Evolutionary conservation across 352 stramenopile genomes (phyloP).

Genomic region (Globisporangium solare): DNA sequence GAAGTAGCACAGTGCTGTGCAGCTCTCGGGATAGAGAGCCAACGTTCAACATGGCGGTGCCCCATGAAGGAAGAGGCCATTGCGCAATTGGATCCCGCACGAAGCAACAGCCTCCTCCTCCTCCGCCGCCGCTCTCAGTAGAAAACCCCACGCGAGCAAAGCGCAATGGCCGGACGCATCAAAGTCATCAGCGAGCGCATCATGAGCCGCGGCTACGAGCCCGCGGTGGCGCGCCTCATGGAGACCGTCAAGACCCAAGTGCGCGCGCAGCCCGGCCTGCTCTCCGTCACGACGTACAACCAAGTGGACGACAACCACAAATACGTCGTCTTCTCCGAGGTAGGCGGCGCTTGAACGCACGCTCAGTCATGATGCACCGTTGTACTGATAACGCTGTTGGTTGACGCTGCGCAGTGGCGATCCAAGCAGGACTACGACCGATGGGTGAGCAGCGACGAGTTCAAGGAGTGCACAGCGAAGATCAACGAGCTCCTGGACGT

Average conservation of each 20-base stretch:
- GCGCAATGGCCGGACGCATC: conserved; percentile 37
- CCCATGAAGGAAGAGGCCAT: background rate
- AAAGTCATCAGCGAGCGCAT: conserved; percentile 83
- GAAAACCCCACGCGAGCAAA: background rate
- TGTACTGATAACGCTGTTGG: background rate
- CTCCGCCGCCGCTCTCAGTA: background rate
- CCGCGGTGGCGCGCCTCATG: conserved; percentile 79
- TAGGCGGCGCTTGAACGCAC: conserved; percentile 15
- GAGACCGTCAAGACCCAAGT: conserved; percentile 83
- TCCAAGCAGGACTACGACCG: conserved; percentile 78
- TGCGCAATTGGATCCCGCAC: conserved; percentile 3
- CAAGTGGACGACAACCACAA: conserved; percentile 80
- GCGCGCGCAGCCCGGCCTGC: conserved; percentile 60
- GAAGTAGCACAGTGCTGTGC: background rate
- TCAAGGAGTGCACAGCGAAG: conserved; percentile 68
- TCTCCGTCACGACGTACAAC: conserved; percentile 75
- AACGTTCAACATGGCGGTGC: conserved; percentile 6
- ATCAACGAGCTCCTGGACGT: conserved; percentile 86
- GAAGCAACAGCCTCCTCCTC: conserved; percentile 1
- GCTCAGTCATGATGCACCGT: background rate
- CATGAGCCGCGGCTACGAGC: conserved; percentile 86
- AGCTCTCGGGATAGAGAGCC: conserved; percentile 1
- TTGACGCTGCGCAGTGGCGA: conserved; percentile 40
- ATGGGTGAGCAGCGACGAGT: conserved; percentile 74
- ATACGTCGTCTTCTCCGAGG: conserved; percentile 88